phyloP scores from a whole-genome alignment of 805 yeast species.

The Metschnikowia noctiluminum region DNA sequence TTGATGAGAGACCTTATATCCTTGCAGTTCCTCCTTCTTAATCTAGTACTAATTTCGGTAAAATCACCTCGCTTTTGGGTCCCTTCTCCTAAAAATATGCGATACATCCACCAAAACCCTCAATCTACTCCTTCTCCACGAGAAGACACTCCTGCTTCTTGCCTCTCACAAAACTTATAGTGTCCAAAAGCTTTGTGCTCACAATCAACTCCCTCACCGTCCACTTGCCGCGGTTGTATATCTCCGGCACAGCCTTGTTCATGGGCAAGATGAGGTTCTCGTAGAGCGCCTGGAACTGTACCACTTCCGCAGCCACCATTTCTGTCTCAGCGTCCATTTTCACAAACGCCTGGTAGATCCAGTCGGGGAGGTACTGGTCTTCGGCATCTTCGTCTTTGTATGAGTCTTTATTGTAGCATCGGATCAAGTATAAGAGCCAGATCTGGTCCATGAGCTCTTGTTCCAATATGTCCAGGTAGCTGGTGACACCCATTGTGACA shows the following conservation, averaged over 20 bases:
- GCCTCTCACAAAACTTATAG: constrained; percentile 46
- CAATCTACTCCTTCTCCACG: constrained; percentile 19
- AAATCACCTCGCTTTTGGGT: no score
- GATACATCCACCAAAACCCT: not conserved
- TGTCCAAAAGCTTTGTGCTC: constrained; percentile 52
- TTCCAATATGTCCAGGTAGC: constrained; percentile 48
- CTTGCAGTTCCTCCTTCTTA: no score
- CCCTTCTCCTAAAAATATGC: no score
- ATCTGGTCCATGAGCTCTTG: constrained; percentile 54
- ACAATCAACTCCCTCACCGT: constrained; percentile 44
- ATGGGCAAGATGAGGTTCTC: constrained; percentile 50
- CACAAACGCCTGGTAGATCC: constrained; percentile 43
- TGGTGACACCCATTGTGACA: constrained; percentile 53
- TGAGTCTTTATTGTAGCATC: constrained; percentile 47
- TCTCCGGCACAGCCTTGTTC: constrained; percentile 50
- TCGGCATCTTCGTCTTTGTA: constrained; percentile 30
- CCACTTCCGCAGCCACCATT: constrained; percentile 50
- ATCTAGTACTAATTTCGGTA: no score
- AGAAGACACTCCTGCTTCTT: constrained; percentile 43
- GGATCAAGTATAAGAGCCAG: constrained; percentile 59
- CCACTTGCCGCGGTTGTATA: constrained; percentile 52
- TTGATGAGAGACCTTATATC: no score
- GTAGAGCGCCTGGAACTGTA: constrained; percentile 52
- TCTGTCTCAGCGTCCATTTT: constrained; percentile 34
- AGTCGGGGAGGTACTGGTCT: constrained; percentile 44